Base-by-base conservation (phyloP, 169 alveolate species). In the Plasmodium malariae region DNA sequence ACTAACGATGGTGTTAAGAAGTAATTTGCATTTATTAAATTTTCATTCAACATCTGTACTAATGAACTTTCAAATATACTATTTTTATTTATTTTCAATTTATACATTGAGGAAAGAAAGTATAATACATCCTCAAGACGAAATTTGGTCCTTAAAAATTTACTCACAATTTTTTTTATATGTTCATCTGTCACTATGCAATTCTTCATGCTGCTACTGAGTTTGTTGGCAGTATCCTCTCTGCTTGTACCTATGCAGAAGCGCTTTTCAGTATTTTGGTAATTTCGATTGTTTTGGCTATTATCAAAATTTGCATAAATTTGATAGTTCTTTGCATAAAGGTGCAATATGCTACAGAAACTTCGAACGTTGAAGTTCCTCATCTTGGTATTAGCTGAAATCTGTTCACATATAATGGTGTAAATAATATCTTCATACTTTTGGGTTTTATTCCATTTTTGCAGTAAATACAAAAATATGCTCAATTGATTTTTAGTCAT, bases 401-500 rank as follows among this genome's bases (percentile, higher is more conserved):
- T 60, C 62, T 67, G 40, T 4, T 51, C 30, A 62, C 62, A 62
- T n/a, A n/a, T n/a, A 76, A 76, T 76, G 21, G 21, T 54, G 48
- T 76, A 34, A 26, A 60, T 43, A 63, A 76, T 67, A 5, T 76
- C 40, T 32, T 76, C 14, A 55, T 76, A 60, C 49, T 34, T 14
- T 26, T 76, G 78, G 1, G 30, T 43, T 28, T 54, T 76, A 14
- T 62, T 45, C 74, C 73, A 76, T 51, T 45, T 76, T 62, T 62
- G 60, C 28, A 76, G 28, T 51, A 76, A 62, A 37, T 76, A 55
- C 51, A 76, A 48, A 51, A 76, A 51, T 65, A 76, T 63, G n/a
- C 89, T 76, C 32, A 63, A 49, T 7, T 76, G 89, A 34, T 51
- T 45, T 24, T 76, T 62, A 17, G 76, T 76, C 89, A 76, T 48